Percentiles rank a stretch among this genome's conserved stretches.
Evolutionary conservation across 805 yeast genomes (phyloP).

Genomic region (Saccharomyces paradoxus): DNA sequence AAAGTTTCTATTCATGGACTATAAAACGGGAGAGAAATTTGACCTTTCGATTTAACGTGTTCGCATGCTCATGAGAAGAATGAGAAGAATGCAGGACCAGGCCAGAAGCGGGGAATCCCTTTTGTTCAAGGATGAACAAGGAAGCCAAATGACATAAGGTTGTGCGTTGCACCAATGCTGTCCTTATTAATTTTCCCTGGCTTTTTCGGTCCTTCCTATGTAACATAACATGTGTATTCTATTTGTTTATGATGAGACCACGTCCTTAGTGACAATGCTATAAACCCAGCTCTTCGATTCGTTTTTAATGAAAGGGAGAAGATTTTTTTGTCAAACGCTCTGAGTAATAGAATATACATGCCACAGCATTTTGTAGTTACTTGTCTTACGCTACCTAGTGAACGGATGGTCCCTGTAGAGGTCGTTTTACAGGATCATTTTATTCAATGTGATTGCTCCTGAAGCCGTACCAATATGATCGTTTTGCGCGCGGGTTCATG

Average conservation of each 20-base stretch:
- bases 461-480: not conserved
- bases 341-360: conserved; percentile 12
- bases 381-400: not conserved
- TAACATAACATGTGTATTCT: not conserved
- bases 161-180: not conserved
- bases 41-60: not conserved
- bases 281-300: conserved; percentile 38
- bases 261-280: conserved; percentile 33
- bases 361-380: not conserved
- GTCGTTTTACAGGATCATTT: not conserved
- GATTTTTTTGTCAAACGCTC: conserved; percentile 32
- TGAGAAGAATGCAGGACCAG: not conserved
- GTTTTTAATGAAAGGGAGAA: conserved; percentile 22
- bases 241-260: conserved; percentile 32
- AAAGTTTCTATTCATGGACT: not conserved
- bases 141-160: not conserved
- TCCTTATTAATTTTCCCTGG: not conserved
- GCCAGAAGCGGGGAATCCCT: not conserved
- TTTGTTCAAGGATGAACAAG: not conserved
- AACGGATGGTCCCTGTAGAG: not conserved
- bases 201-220: not conserved
- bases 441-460: not conserved
- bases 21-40: not conserved
- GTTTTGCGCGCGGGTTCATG: not conserved
- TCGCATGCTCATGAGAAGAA: not conserved